Conservation (phyloP, 2,329 filamentous ascomycete genomes). For the Talaromyces sp. region DNA sequence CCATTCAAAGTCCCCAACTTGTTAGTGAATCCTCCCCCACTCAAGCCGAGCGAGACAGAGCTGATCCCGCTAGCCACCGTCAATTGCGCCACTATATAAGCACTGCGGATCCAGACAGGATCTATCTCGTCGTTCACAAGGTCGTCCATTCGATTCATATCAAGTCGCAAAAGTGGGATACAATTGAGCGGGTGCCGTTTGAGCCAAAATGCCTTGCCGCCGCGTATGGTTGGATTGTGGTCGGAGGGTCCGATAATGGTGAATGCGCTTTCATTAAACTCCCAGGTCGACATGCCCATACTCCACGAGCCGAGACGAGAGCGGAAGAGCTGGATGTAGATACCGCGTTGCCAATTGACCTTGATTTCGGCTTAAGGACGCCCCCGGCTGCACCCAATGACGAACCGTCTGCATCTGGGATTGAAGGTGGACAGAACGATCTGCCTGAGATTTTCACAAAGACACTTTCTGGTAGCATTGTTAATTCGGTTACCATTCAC, state of each 20-base stretch:
- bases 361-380: conserved; percentile 24
- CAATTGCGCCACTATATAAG: conserved; percentile 81
- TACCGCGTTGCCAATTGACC: conserved; percentile 51
- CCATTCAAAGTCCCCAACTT: conserved; percentile 61
- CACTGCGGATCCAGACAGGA: conserved; percentile 65
- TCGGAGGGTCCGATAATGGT: conserved; percentile 76
- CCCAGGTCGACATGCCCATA: conserved; percentile 26
- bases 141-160: conserved; percentile 71
- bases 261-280: conserved; percentile 78
- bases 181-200: conserved; percentile 65
- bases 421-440: conserved; percentile 19
- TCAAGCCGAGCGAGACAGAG: background rate
- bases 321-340: conserved; percentile 46
- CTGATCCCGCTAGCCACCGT: conserved; percentile 29
- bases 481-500: conserved; percentile 64
- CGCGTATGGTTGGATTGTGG: conserved; percentile 80
- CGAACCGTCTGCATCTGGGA: conserved; percentile 15
- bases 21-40: conserved; percentile 41
- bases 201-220: conserved; percentile 82
- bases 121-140: conserved; percentile 78
- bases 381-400: conserved; percentile 17
- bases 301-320: background rate
- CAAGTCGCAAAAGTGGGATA: conserved; percentile 64
- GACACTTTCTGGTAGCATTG: conserved; percentile 58
- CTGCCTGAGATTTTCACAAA: conserved; percentile 48